Percentiles rank a stretch among this genome's conserved stretches.
These are phyloP conservation scores for Vigna nakashimae DNA, from an alignment of 306 rosid species.

Conservation along the genomic window DNA sequence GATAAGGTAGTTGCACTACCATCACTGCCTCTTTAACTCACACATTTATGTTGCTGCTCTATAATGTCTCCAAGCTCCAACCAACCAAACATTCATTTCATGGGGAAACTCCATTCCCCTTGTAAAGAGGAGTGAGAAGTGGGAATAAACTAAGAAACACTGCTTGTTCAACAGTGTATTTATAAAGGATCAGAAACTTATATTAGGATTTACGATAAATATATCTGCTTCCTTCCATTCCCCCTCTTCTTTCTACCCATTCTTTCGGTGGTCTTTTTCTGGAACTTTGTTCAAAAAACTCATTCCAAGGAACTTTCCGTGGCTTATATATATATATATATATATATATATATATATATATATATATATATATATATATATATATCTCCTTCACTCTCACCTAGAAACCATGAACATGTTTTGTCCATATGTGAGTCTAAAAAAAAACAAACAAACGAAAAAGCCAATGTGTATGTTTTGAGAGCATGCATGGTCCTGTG, in stretches of 20 bases:
- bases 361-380: background rate
- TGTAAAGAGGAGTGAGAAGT: constrained; percentile 38
- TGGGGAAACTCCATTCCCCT: constrained; percentile 58
- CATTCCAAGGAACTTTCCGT: constrained; percentile 69
- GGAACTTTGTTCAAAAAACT: constrained; percentile 54
- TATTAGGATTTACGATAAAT: constrained; percentile 27
- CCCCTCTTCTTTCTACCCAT: constrained; percentile 39
- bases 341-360: too few relatives aligned
- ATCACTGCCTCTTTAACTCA: constrained; percentile 63
- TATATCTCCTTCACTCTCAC: constrained; percentile 17
- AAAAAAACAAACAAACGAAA: background rate
- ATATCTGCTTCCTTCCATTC: constrained; percentile 1
- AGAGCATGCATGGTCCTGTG: constrained; percentile 23
- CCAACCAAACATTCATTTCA: constrained; percentile 87
- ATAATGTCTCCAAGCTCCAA: constrained; percentile 59
- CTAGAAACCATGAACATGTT: constrained; percentile 56
- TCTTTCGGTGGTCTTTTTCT: constrained; percentile 38
- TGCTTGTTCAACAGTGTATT: constrained; percentile 51
- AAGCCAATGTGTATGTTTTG: background rate
- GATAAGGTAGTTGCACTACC: constrained; percentile 68
- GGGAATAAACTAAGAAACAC: constrained; percentile 28
- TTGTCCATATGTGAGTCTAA: constrained; percentile 47
- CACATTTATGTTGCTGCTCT: constrained; percentile 58
- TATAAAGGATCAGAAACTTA: constrained; percentile 36
- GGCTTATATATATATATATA: background rate